These are phyloP conservation scores for Myxozyma neglecta DNA, from an alignment of 805 yeast species.

Conservation along the genomic window DNA sequence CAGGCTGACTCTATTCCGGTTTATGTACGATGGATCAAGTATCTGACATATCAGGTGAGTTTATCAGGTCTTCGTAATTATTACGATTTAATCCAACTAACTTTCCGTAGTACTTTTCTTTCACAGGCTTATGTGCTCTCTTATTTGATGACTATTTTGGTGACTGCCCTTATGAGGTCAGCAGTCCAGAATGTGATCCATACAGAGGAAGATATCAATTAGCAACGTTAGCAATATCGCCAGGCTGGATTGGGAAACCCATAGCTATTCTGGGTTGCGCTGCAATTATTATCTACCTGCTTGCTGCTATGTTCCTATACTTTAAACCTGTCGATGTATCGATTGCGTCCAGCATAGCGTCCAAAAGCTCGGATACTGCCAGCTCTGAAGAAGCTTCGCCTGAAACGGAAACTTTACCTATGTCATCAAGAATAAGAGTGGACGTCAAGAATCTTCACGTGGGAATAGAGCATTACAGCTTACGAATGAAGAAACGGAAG, in stretches of 20 bases:
- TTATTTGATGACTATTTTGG: slow-evolving; percentile 65
- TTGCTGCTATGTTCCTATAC: slow-evolving; percentile 51
- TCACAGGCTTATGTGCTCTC: slow-evolving; percentile 65
- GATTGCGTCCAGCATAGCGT: slow-evolving; percentile 45
- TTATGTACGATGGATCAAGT: slow-evolving; percentile 82
- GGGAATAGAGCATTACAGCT: slow-evolving; percentile 26
- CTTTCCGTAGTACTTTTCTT: slow-evolving; percentile 59
- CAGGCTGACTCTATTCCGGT: slow-evolving; percentile 76
- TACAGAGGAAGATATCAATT: slow-evolving; percentile 59
- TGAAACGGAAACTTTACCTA: background rate
- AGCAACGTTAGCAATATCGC: slow-evolving; percentile 58
- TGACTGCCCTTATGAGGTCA: slow-evolving; percentile 49
- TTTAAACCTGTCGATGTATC: slow-evolving; percentile 54
- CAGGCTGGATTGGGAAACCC: slow-evolving; percentile 67
- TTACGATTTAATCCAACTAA: background rate
- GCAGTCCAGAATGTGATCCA: slow-evolving; percentile 46
- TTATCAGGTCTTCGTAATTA: background rate
- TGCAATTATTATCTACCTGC: slow-evolving; percentile 53
- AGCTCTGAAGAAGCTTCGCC: background rate
- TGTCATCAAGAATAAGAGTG: slow-evolving; percentile 29
- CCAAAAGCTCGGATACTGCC: background rate
- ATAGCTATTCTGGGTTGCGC: slow-evolving; percentile 59
- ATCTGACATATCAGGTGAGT: slow-evolving; percentile 56
- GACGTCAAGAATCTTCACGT: slow-evolving; percentile 35
- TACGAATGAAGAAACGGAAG: slow-evolving; percentile 20